Base-by-base conservation (phyloP, 352 stramenopile species). In the Phytophthora pisi region DNA sequence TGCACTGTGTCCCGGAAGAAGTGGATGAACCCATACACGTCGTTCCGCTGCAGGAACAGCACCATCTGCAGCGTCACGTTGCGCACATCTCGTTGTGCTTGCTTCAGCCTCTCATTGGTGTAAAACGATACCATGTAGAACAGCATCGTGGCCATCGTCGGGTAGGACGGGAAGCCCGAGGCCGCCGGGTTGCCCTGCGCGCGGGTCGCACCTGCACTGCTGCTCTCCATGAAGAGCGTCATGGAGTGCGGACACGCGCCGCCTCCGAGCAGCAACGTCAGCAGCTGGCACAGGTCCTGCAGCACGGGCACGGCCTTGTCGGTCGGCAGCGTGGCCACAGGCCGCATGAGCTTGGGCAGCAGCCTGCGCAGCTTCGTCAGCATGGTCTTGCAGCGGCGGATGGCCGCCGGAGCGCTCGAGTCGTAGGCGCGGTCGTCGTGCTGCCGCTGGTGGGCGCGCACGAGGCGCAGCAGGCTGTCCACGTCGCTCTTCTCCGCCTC, bases 51-150 rank as follows among this genome's bases (percentile, higher is more conserved):
- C 36, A 91, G 49, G 40, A 91, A 81, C n/a, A 75, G 55, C 51
- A 78, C 66, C 78, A 91, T 84, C 47, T 82, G 70, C 18, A 89
- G 62, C 50, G 74, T 77, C 31, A 88, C 81, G 18, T 67, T 56
- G 34, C 84, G 38, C 0, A 92, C 79, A 38, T 77, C 81, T 51
- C 57, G 36, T 38, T 90, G 82, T 1, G 79, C 70, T 7, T 75
- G 57, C 13, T 47, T 56, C 4, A 90, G 65, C 26, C 36, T 62
- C 16, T 71, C 52, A 26, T 83, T 89, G 2, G 75, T 83, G 53
- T 82, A 90, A 43, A 92, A 92, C 11, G 79, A 86, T 7, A 92
- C 54, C 79, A 92, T 86, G 49, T 91, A 90, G 40, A 92, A 86
- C 24, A 91, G 63, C 74, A 92, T 89, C 6, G 75, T 90, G 18